Base-by-base conservation (phyloP, 2,329 filamentous ascomycete species). In the Beauveria caledonica region DNA sequence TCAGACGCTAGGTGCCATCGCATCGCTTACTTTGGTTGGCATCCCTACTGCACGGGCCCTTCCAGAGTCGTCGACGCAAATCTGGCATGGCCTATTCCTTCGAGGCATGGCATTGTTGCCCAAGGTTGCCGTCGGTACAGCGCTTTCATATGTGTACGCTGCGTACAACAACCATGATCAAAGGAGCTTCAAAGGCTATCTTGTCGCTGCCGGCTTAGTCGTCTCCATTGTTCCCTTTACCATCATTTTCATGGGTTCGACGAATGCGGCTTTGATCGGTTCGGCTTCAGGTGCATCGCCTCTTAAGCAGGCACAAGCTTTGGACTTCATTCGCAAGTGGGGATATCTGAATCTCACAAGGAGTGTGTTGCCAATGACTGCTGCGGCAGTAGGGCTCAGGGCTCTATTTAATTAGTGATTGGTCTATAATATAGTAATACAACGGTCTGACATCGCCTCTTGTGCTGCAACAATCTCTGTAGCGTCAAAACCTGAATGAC, bases 51-150 rank as follows among this genome's bases (percentile, higher is more conserved):
- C 46, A 39, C 50, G n/a, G 8, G n/a, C 50, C 6, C 23, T 19
- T 33, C 50, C 50, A n/a, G 29, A 53, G 19, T 40, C 36, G 2
- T 19, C 50, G 11, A 19, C 15, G 3, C n/a, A 19, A 9, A 19
- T 73, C 51, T 78, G 76, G 76, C 68, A 71, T 27, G 64, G 66
- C 52, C 60, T 76, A n/a, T 78, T 70, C 66, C 64, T 64, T 49
- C 68, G 68, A n/a, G 76, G 76, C 53, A 64, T 70, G 23, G 64
- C 65, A 53, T 57, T 70, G 27, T 74, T 76, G 67, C 76, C 76
- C 44, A 72, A 70, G 55, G 54, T 73, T 39, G 72, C 71, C 19
- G 61, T 63, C 56, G 63, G 66, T 42, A 68, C 71, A 7, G 68
- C 72, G 13, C 62, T 68, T 1, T 69, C 68, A 5, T 75, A 76